phyloP scores from a whole-genome alignment of 2,329 filamentous ascomycete genomes.

The Didymella pomorum region DNA sequence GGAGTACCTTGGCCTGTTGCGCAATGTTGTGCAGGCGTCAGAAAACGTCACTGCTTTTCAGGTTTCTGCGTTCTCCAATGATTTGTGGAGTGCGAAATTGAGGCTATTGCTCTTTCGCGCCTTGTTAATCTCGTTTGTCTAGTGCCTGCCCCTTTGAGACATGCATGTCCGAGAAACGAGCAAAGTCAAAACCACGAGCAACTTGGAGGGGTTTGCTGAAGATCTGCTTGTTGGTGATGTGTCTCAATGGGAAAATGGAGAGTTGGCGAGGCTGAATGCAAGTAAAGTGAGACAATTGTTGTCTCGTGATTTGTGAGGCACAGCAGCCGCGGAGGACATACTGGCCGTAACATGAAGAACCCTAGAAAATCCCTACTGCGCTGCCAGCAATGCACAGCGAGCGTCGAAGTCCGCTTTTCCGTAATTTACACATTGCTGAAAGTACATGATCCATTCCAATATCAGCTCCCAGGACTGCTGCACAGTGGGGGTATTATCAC shows the following conservation, averaged over 20 bases:
- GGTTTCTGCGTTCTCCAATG: not conserved
- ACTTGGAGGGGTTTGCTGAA: not conserved
- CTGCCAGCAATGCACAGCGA: conserved; percentile 39
- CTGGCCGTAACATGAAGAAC: conserved; percentile 31
- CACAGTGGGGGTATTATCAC: conserved; percentile 50
- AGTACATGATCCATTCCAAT: conserved; percentile 45
- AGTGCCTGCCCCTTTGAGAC: conserved; percentile 23
- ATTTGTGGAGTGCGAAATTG: conserved; percentile 29
- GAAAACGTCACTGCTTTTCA: conserved; percentile 1
- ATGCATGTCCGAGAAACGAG: conserved; percentile 11
- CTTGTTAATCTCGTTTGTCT: conserved; percentile 39
- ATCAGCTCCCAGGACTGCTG: conserved; percentile 42
- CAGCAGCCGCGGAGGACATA: conserved; percentile 34
- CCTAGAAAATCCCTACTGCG: conserved; percentile 33
- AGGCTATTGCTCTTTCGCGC: conserved; percentile 24
- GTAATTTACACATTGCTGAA: conserved; percentile 53
- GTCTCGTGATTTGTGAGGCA: conserved; percentile 39
- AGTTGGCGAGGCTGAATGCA: conserved; percentile 11
- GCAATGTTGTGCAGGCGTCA: conserved; percentile 15
- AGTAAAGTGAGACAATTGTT: conserved; percentile 33
- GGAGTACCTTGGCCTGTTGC: conserved; percentile 9
- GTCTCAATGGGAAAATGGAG: conserved; percentile 2
- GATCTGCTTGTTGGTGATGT: conserved; percentile 1
- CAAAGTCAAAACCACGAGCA: conserved; percentile 14
- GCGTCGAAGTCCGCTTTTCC: conserved; percentile 36